Evolutionary conservation across 2,329 filamentous ascomycete species (phyloP), one percentile per base, ranked within the genome.

Genomic region (Penicillium aurantiogriseum): DNA sequence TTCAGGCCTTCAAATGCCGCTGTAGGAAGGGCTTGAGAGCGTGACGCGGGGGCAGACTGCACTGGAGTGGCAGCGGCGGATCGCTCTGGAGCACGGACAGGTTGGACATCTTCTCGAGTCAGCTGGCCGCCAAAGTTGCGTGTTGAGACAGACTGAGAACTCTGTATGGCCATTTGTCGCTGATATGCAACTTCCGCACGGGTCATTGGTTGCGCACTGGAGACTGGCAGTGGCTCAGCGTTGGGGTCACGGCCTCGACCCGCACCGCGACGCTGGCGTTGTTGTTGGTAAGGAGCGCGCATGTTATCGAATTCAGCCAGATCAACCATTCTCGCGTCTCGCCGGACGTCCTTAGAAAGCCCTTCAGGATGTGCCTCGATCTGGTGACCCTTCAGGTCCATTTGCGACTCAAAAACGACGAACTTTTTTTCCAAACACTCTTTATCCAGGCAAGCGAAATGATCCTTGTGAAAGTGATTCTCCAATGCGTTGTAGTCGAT

Each of bases 391-490:
- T 97, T 96, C 46, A 99, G 78, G 69, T 99, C 94, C 81, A 99
- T 87, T 69, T 97, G 91, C 0, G 92, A 92, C 54, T 91, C 91
- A 66, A 99, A 99, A 0, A 97, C 94, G 31, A 97, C 89, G 71
- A 97, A 97, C 72, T 97, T 97, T 83, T 96, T 96, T 67, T 97
- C 94, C 69, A 94, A 73, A 69, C 94, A 99, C 70, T 96, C 92
- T 53, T 84, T 82, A 67, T 99, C 92, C 7, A 85, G 75, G 70
- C 94, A 99, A 0, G 92, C 78, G 69, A 88, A 96, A 74, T 99
- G 94, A 56, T 94, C 92, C 64, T 88, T 88, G 61, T 85, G 83
- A 72, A 97, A 97, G 75, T 99, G 94, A 38, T 86, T 79, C 70
- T 96, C 92, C 3, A 99, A 80, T 0, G 89, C 85, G 63, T 92